A percentile compares a stretch with the other conserved stretches of the same genome.
Conservation (phyloP, 495 filamentous ascomycete species). For the Oidiodendron maius region DNA sequence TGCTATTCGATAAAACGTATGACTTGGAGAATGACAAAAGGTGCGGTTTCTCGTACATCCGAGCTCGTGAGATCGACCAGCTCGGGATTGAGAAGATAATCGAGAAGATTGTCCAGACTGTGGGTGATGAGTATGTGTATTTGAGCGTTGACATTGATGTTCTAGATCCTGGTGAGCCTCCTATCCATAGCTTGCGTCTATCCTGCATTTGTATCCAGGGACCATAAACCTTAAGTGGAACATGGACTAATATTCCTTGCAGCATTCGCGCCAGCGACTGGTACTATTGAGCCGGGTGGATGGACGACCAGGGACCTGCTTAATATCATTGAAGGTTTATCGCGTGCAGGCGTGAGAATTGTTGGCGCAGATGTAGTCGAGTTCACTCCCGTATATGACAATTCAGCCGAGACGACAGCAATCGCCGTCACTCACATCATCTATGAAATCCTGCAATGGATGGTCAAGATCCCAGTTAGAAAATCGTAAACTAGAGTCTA, state of each 20-base stretch:
- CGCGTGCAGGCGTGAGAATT: conserved; percentile 60
- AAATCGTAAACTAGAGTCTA: no score
- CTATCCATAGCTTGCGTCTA: no score
- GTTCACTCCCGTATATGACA: conserved; percentile 36
- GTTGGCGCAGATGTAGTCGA: conserved; percentile 78
- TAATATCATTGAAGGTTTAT: conserved; percentile 37
- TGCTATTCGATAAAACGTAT: conserved; percentile 54
- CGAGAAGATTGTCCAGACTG: conserved; percentile 64
- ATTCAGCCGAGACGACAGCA: conserved; percentile 21
- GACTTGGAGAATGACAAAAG: conserved; percentile 81
- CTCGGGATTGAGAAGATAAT: conserved; percentile 70
- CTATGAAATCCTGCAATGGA: conserved; percentile 24
- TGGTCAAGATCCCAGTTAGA: conserved; percentile 21
- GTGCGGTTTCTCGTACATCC: conserved; percentile 77
- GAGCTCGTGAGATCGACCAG: conserved; percentile 74
- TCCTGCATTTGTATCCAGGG: no score
- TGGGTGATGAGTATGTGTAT: conserved; percentile 73
- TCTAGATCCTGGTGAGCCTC: conserved; percentile 76
- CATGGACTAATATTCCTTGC: no score
- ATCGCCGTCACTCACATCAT: conserved; percentile 20
- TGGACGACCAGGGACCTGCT: conserved; percentile 73
- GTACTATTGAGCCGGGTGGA: conserved; percentile 81
- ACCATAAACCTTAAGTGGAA: no score
- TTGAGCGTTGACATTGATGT: conserved; percentile 87
- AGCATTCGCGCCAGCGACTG: conserved; percentile 61